Base-by-base conservation (phyloP, 495 filamentous ascomycete species). In the Echria macrotheca region DNA sequence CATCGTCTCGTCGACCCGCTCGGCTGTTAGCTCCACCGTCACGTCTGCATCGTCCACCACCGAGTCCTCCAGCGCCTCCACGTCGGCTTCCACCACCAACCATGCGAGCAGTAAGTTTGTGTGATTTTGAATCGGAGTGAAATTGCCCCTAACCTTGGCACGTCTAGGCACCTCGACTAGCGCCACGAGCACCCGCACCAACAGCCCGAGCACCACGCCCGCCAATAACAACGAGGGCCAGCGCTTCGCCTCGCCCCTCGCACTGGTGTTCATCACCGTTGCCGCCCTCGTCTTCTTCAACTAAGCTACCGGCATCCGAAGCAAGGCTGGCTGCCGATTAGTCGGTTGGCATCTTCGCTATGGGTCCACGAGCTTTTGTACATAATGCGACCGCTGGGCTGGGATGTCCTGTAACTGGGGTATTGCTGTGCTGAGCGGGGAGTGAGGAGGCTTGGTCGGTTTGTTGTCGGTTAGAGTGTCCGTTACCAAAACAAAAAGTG, bases 221-320 rank as follows among this genome's bases (percentile, higher is more conserved):
- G 49, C 32, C 47, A 58, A 58, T 58, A 54, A 50, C 47, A 65
- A 60, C 61, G 44, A 53, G 43, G 57, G 57, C 49, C 52, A 59
- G 55, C 64, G 57, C 52, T 60, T 65, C 53, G 41, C 59, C 7
- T 68, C 67, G 21, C 59, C 67, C 4, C 56, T 69, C 11, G 67
- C 65, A 22, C 60, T 69, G 41, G 50, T 67, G 44, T 52, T 66
- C 22, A 56, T 59, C 24, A 57, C 66, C 19, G 62, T 61, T 26
- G 64, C 60, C 42, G 64, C 62, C 19, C 53, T 69, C 33, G 38
- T 61, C 52, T 62, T 62, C 62, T 67, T 67, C 38, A 67, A 69
- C 62, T 69, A 66, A 58, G 51, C 46, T n/a, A n/a, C n/a, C n/a
- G n/a, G n/a, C n/a, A n/a, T n/a, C n/a, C n/a, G n/a, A n/a, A n/a